Base-by-base conservation (phyloP, 768 basidiomycete genomes). In the Boletus speciosus region DNA sequence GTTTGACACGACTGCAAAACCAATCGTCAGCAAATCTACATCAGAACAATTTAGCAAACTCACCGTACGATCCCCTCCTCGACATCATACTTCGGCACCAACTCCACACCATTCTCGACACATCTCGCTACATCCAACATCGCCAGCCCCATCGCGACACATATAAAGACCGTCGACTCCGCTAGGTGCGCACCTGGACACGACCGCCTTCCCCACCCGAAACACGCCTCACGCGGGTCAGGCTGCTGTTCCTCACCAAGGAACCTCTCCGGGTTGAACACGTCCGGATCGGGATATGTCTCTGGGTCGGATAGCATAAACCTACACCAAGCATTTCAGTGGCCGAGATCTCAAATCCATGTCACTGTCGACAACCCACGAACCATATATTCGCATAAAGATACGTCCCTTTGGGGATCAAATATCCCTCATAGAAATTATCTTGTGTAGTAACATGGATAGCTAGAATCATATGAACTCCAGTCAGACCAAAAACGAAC, bases 351-450 rank as follows among this genome's bases (percentile, higher is more conserved):
- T 19, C 29, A 32, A 5, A 11, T 6, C 10, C 14, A 9, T 23
- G 7, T 5, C 3, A 15, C 15, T 5, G 1, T 23, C 16, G 7
- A 19, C 0, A 2, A 12, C 15, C 4, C 40, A 54, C 57, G 1
- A 7, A 61, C 63, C 57, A 59, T n/a, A 43, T 19, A 4, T 58
- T 65, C 10, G 25, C 31, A 32, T 3, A 32, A 14, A 40, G 31
- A 12, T 37, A 8, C 0, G 54, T 38, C 23, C 64, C 67, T 15
- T 62, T 60, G 1, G 62, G 58, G 3, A 69, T 69, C 0, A 58
- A 10, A 29, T 60, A 60, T 4, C 64, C 67, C 4, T 65, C 38
- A 23, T 61, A 58, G 41, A 51, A 31, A 2, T 51, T n/a, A 9
- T 69, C 66, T 25, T 65, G 44, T 16, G 43, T 50, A 11, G 37